A percentile compares a stretch with the other conserved stretches of the same genome.
These are phyloP conservation scores for Sporothrix variecibatus DNA, from an alignment of 2,329 filamentous ascomycete species.

Conservation along the genomic window DNA sequence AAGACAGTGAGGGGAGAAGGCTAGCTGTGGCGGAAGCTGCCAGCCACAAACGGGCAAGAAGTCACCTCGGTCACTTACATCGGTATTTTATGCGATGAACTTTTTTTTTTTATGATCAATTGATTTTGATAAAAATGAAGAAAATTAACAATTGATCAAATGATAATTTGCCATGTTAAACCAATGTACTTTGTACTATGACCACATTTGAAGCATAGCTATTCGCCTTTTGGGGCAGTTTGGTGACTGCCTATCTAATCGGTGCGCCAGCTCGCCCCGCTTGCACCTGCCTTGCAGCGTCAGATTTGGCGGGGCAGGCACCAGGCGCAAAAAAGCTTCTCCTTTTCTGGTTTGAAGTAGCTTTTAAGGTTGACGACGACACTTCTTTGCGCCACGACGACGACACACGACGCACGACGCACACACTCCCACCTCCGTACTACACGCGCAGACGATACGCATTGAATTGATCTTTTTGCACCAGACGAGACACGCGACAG, in stretches of 20 bases:
- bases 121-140: too few species aligned
- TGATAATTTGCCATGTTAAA: background rate
- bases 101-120: too few species aligned
- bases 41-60: background rate
- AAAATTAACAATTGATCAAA: background rate
- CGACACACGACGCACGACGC: background rate
- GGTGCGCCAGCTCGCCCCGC: background rate
- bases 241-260: background rate
- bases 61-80: background rate
- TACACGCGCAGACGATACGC: background rate
- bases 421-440: too few species aligned
- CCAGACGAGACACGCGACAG: background rate
- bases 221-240: background rate
- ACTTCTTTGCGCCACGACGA: background rate
- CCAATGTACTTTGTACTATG: background rate
- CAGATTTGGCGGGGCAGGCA: constrained; percentile 4
- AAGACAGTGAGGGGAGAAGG: constrained; percentile 13
- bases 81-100: background rate
- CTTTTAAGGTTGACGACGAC: background rate
- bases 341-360: background rate
- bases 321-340: constrained; percentile 16
- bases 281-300: background rate
- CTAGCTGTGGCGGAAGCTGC: constrained; percentile 16
- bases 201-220: too few species aligned
- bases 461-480: background rate